Percentiles rank a stretch among this genome's conserved stretches.
phyloP scores from a whole-genome alignment of 2,329 filamentous ascomycete genomes.

The Cladosporium halotolerans region DNA sequence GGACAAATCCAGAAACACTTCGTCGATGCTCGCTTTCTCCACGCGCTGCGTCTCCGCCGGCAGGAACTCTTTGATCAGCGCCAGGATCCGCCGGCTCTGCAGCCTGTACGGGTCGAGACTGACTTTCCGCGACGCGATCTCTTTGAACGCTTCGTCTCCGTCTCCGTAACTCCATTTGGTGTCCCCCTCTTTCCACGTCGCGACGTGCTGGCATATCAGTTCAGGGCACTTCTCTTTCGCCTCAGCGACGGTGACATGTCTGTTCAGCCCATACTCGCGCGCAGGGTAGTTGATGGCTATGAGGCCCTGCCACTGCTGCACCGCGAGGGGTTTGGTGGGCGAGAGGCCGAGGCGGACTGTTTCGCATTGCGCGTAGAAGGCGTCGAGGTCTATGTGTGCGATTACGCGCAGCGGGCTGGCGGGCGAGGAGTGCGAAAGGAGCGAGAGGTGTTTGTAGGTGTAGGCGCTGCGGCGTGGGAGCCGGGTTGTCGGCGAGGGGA shows the following conservation, averaged over 20 bases:
- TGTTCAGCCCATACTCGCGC: constrained; percentile 68
- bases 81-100: constrained; percentile 75
- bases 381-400: constrained; percentile 90
- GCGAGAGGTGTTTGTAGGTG: constrained; percentile 74
- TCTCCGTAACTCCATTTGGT: constrained; percentile 80
- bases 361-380: constrained; percentile 93
- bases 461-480: constrained; percentile 57
- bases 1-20: constrained; percentile 90
- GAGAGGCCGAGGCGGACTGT: constrained; percentile 74
- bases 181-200: constrained; percentile 89
- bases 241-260: constrained; percentile 73
- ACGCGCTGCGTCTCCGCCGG: constrained; percentile 61
- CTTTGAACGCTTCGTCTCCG: constrained; percentile 62
- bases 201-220: constrained; percentile 83
- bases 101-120: constrained; percentile 86
- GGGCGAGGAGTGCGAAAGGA: constrained; percentile 64
- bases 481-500: constrained; percentile 17
- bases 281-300: constrained; percentile 97
- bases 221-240: constrained; percentile 81
- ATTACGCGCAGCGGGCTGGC: constrained; percentile 78
- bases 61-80: constrained; percentile 67
- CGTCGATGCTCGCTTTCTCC: constrained; percentile 92
- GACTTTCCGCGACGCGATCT: constrained; percentile 86
- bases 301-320: constrained; percentile 90
- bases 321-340: constrained; percentile 74